Percentiles rank a stretch among this genome's conserved stretches.
Evolutionary conservation across 2,329 filamentous ascomycete species (phyloP).

Genomic region (Fusarium domesticum): DNA sequence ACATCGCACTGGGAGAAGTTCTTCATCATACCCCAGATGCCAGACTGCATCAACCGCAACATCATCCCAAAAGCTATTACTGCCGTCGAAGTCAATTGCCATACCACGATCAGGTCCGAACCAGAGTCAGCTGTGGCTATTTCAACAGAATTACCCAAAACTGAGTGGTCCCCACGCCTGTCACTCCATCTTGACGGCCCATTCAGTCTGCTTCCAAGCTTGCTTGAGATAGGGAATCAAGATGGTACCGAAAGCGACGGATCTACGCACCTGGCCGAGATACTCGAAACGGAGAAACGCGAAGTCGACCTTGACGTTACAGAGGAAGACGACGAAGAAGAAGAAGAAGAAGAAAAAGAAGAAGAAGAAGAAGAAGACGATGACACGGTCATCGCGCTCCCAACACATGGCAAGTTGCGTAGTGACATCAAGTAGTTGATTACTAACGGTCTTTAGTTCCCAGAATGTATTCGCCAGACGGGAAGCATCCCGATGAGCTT

Average conservation of each 20-base stretch:
- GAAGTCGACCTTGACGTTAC: too few species aligned
- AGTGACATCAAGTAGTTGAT: not conserved
- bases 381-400: too few species aligned
- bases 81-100: not conserved
- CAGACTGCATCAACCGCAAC: slow-evolving; percentile 25
- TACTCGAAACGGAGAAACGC: not conserved
- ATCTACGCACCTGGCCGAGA: not conserved
- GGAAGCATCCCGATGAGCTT: not conserved
- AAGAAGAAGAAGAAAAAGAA: too few species aligned
- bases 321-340: too few species aligned
- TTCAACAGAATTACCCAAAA: slow-evolving; percentile 4
- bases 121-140: slow-evolving; percentile 21
- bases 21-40: slow-evolving; percentile 36
- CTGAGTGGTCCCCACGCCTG: slow-evolving; percentile 29
- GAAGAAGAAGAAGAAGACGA: too few species aligned
- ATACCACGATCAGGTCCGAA: too few species aligned
- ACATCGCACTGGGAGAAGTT: slow-evolving; percentile 37
- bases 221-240: not conserved
- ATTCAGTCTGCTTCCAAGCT: slow-evolving; percentile 29
- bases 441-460: not conserved
- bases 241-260: not conserved
- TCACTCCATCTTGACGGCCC: slow-evolving; percentile 32
- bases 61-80: not conserved
- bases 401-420: too few species aligned
- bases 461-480: not conserved